phyloP scores from a whole-genome alignment of 2,329 filamentous ascomycete species.

The Paraconiothyrium sp. region DNA sequence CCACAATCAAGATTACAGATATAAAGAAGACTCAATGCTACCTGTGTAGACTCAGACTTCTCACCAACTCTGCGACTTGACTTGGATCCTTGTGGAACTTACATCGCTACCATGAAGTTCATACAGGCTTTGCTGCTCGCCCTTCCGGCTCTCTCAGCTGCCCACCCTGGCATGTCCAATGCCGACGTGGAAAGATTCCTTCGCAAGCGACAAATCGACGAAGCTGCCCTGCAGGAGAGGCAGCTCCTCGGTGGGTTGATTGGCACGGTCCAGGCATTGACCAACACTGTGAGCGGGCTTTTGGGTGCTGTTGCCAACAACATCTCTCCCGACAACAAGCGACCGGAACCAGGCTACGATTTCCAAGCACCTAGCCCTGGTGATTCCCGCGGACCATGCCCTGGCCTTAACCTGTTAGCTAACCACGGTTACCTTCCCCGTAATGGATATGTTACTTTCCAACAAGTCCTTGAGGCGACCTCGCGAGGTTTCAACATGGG shows the following conservation, averaged over 20 bases:
- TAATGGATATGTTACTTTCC: conserved; percentile 46
- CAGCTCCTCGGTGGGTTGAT: conserved; percentile 1
- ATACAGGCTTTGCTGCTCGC: not conserved
- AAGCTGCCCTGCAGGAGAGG: not conserved
- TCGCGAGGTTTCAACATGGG: conserved; percentile 36
- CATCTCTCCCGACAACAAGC: conserved; percentile 30
- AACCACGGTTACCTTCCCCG: conserved; percentile 62
- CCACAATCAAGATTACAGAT: not conserved
- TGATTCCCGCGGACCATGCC: conserved; percentile 54
- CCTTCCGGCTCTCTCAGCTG: not conserved
- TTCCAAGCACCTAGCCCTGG: conserved; percentile 28
- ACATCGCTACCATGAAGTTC: not conserved
- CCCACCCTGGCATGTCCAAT: conserved; percentile 6
- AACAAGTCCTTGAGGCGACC: conserved; percentile 28
- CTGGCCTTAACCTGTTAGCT: conserved; percentile 63
- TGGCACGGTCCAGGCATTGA: conserved; percentile 1
- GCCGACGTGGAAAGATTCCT: not conserved
- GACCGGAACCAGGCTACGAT: conserved; percentile 31
- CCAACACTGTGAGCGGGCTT: conserved; percentile 22
- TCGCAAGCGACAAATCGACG: not conserved
- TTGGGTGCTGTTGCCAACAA: conserved; percentile 30
- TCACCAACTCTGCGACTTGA: too few species aligned
- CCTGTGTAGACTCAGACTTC: not conserved
- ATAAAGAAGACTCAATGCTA: not conserved
- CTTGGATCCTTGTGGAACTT: not conserved